phyloP scores from a whole-genome alignment of 352 stramenopile species.

The Peronosclerospora sorghi region DNA sequence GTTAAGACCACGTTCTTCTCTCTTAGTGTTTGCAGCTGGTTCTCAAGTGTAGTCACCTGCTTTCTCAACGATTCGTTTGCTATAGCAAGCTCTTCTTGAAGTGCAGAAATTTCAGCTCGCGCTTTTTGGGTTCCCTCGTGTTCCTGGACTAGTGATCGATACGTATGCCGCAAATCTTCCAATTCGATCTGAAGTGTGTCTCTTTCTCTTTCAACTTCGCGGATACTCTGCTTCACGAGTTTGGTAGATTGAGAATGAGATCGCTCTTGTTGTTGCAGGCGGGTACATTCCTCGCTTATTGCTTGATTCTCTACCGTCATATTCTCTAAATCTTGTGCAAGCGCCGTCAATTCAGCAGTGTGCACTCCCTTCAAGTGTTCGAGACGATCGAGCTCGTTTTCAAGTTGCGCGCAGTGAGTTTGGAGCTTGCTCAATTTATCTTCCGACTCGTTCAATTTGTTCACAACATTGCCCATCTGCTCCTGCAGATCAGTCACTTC shows the following conservation, averaged over 20 bases:
- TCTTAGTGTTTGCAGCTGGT: constrained; percentile 35
- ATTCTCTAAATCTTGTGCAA: constrained; percentile 75
- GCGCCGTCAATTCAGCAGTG: constrained; percentile 46
- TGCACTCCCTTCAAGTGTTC: constrained; percentile 58
- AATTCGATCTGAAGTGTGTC: constrained; percentile 66
- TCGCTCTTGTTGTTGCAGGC: constrained; percentile 43
- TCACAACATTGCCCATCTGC: constrained; percentile 42
- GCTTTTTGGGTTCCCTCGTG: constrained; percentile 58
- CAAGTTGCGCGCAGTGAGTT: constrained; percentile 27
- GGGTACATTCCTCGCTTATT: constrained; percentile 68
- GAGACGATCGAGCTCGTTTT: constrained; percentile 40
- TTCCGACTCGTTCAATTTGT: constrained; percentile 48
- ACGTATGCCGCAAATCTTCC: constrained; percentile 65
- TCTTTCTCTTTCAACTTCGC: constrained; percentile 50
- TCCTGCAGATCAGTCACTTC: constrained; percentile 37
- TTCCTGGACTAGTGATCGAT: constrained; percentile 60
- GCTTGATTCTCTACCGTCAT: constrained; percentile 84
- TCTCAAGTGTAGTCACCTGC: constrained; percentile 44
- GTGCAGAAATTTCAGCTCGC: constrained; percentile 34
- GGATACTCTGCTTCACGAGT: constrained; percentile 43
- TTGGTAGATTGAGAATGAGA: constrained; percentile 38
- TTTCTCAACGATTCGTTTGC: constrained; percentile 62
- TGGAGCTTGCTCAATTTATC: constrained; percentile 32
- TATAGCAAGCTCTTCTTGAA: constrained; percentile 44
- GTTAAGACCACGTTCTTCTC: constrained; percentile 47